Evolutionary conservation across 108 stramenopile species (phyloP).

Genomic region (Aurantiochytrium sp.): DNA sequence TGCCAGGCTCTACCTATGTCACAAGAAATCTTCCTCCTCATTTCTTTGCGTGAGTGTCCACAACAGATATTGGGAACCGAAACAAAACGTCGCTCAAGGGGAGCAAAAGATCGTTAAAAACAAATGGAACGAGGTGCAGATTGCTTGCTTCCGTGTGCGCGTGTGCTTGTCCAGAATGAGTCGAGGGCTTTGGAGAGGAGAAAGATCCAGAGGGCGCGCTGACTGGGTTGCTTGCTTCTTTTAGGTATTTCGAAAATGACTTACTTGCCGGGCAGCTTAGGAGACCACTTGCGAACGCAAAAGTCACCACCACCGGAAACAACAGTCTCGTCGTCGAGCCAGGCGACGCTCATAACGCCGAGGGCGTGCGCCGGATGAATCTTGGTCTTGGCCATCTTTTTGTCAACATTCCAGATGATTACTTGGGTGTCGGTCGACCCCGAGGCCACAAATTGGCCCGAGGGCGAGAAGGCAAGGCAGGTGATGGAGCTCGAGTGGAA

Average conservation of each 20-base stretch:
- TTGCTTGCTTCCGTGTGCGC: no score
- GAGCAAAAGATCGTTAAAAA: no score
- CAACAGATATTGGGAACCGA: no score
- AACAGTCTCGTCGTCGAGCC: neutral
- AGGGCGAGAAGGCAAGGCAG: neutral
- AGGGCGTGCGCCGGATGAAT: neutral
- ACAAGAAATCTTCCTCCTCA: no score
- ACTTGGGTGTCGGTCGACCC: neutral
- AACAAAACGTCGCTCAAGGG: no score
- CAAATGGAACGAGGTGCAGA: no score
- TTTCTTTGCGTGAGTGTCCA: no score
- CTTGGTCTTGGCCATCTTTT: constrained; percentile 15
- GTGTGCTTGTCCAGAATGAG: no score
- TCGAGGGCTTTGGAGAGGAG: no score
- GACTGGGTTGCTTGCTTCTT: no score
- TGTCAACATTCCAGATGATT: neutral
- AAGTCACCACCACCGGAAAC: neutral
- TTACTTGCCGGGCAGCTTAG: neutral
- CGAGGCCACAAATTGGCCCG: neutral
- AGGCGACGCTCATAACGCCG: neutral
- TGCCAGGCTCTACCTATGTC: no score
- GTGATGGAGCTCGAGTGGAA: neutral
- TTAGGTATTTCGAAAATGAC: neutral
- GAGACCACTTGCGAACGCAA: constrained; percentile 10
- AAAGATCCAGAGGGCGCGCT: no score